Percentiles rank a stretch among this genome's conserved stretches.
Conservation (phyloP, 345 rosid genomes). For the Moricandia moricandioides region DNA sequence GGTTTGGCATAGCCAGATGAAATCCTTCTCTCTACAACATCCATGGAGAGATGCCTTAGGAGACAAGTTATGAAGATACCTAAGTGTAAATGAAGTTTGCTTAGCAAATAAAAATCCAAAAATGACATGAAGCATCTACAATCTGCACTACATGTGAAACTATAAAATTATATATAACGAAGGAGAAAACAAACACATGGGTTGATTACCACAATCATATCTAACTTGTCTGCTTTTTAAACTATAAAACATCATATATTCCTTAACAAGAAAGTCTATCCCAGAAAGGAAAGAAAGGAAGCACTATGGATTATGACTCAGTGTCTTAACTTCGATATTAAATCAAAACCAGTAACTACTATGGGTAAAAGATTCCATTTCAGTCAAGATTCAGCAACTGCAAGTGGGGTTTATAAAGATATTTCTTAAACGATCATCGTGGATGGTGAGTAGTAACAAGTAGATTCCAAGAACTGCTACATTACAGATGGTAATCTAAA, state of each 20-base stretch:
- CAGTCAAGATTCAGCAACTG: neutral
- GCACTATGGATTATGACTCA: neutral
- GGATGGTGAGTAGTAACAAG: neutral
- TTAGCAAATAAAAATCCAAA: neutral
- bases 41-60: conserved; percentile 47
- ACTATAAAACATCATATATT: neutral
- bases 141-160: neutral
- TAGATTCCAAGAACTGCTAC: neutral
- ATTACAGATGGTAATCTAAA: neutral
- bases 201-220: neutral
- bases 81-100: neutral
- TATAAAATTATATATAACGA: neutral
- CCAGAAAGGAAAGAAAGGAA: neutral
- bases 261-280: neutral
- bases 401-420: neutral
- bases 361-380: neutral
- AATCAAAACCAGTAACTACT: neutral
- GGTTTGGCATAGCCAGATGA: conserved; percentile 66
- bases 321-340: neutral
- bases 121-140: neutral
- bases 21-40: conserved; percentile 39
- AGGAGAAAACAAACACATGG: neutral
- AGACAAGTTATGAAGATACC: conserved; percentile 20
- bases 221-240: conserved; percentile 8
- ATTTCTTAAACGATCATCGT: neutral